These are phyloP conservation scores for Plenodomus lindquistii DNA, from an alignment of 2,329 filamentous ascomycete species.

Conservation along the genomic window DNA sequence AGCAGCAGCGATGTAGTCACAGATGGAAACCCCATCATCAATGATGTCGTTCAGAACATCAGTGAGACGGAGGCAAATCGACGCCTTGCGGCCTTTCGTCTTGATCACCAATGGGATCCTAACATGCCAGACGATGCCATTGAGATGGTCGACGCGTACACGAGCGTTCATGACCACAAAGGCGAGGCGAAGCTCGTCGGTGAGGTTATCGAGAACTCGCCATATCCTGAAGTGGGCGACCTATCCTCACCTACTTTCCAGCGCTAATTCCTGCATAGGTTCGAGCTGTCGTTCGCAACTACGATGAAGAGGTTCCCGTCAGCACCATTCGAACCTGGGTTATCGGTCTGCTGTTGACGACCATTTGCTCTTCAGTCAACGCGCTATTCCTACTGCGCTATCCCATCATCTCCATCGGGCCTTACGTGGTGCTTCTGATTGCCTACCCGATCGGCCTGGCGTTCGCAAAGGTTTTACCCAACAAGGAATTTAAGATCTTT, in stretches of 20 bases:
- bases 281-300: too few species aligned
- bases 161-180: background rate
- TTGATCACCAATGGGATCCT: background rate
- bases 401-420: conserved; percentile 32
- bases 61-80: too few species aligned
- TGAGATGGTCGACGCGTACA: background rate
- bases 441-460: conserved; percentile 51
- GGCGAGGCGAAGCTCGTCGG: background rate
- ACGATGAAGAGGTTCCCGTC: too few species aligned
- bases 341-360: conserved; percentile 31
- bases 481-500: conserved; percentile 56
- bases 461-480: conserved; percentile 61
- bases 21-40: too few species aligned
- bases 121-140: background rate
- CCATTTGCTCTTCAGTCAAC: conserved; percentile 32
- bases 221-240: background rate
- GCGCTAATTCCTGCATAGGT: conserved; percentile 27
- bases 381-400: conserved; percentile 36
- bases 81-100: too few species aligned
- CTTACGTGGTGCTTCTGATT: conserved; percentile 43
- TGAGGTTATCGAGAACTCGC: background rate
- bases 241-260: background rate
- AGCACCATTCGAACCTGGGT: conserved; percentile 40
- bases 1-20: too few species aligned
- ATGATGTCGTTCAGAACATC: too few species aligned